Conservation (phyloP, 2,329 filamentous ascomycete species). For the Scedosporium minutisporum region DNA sequence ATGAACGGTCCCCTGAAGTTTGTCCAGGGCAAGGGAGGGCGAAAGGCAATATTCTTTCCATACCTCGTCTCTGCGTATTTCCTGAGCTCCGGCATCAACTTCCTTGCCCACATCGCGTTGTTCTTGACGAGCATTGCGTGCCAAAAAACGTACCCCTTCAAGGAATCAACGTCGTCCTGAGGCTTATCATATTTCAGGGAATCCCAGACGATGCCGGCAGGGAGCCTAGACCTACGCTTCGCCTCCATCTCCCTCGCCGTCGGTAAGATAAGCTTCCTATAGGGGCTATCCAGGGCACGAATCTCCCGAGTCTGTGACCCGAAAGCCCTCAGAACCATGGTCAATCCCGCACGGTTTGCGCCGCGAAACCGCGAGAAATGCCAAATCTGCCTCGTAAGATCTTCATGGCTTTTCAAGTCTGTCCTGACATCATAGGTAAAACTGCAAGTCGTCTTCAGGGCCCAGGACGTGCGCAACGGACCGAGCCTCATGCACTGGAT, state of each 20-base stretch:
- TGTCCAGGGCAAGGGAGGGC: slow-evolving; percentile 14
- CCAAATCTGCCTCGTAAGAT: slow-evolving; percentile 11
- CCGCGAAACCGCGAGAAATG: slow-evolving; percentile 28
- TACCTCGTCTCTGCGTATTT: not conserved
- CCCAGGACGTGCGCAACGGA: slow-evolving; percentile 12
- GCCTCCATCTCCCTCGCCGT: not conserved
- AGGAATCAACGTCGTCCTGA: slow-evolving; percentile 14
- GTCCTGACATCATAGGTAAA: slow-evolving; percentile 2
- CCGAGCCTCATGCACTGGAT: slow-evolving; percentile 20
- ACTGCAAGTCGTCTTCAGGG: slow-evolving; percentile 7
- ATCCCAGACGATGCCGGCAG: slow-evolving; percentile 8
- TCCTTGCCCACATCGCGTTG: slow-evolving; percentile 13
- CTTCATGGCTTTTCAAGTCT: not conserved
- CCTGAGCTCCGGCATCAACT: slow-evolving; percentile 15
- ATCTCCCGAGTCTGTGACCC: slow-evolving; percentile 24
- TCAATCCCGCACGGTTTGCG: slow-evolving; percentile 33
- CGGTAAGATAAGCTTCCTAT: slow-evolving; percentile 19
- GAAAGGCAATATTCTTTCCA: not conserved
- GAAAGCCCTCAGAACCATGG: slow-evolving; percentile 29
- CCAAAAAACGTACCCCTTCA: slow-evolving; percentile 20
- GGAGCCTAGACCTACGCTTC: not conserved
- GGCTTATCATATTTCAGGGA: slow-evolving; percentile 8
- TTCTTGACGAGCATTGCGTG: slow-evolving; percentile 16
- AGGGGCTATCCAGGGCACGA: slow-evolving; percentile 22
- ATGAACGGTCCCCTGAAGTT: slow-evolving; percentile 22